These are phyloP conservation scores for Ogataea polymorpha DNA, from an alignment of 805 yeast species.

Conservation along the genomic window DNA sequence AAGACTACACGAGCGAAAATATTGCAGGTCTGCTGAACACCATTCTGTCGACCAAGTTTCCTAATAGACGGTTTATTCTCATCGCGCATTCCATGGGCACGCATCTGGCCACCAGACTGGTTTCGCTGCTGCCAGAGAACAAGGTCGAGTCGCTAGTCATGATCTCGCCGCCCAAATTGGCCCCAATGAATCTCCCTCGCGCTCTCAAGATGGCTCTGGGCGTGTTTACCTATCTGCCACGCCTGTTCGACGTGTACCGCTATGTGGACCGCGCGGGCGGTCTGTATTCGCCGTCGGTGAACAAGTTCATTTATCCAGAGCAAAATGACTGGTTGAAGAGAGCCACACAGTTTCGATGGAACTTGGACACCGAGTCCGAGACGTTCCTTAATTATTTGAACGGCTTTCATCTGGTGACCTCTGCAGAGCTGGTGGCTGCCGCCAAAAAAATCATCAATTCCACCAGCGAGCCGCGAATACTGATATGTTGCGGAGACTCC, in stretches of 20 bases:
- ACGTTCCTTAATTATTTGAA: constrained; percentile 51
- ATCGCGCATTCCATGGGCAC: constrained; percentile 61
- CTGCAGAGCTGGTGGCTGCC: constrained; percentile 42
- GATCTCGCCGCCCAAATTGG: constrained; percentile 44
- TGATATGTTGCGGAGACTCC: constrained; percentile 56
- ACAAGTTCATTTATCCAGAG: constrained; percentile 44
- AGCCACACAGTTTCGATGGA: constrained; percentile 65
- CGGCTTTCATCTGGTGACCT: constrained; percentile 45
- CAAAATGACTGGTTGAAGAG: constrained; percentile 37
- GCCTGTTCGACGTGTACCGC: constrained; percentile 53
- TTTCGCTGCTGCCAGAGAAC: constrained; percentile 34
- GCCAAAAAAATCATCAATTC: constrained; percentile 36
- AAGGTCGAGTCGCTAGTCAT: constrained; percentile 47
- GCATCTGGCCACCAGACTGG: constrained; percentile 41
- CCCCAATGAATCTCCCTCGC: constrained; percentile 16
- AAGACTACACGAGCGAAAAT: constrained; percentile 41
- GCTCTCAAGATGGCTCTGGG: constrained; percentile 23
- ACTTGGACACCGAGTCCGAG: constrained; percentile 56
- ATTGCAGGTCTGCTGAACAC: constrained; percentile 40
- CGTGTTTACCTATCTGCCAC: constrained; percentile 39
- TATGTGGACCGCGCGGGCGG: constrained; percentile 63
- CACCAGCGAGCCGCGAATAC: constrained; percentile 37
- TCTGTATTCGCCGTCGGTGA: constrained; percentile 56
- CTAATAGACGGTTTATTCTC: constrained; percentile 42
- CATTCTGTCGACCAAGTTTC: constrained; percentile 38